Evolutionary conservation across 306 rosid species (phyloP).

Genomic region (Trifolium fragiferum): DNA sequence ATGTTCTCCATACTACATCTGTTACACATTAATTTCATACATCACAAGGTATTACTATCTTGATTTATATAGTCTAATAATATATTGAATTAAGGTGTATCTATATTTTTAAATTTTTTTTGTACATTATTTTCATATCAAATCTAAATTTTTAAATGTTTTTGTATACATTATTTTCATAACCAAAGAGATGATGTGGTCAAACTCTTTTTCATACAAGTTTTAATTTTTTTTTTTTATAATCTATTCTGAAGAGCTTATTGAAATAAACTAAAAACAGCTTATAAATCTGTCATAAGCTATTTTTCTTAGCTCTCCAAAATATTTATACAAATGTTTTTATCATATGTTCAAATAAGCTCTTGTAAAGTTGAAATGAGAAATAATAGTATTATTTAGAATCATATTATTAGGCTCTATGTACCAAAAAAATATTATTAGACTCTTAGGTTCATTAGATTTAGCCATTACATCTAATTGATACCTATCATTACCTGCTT

Average conservation of each 20-base stretch:
- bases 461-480: slow-evolving; percentile 10
- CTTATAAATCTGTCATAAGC: neutral
- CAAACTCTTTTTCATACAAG: too few relatives aligned
- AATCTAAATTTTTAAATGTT: too few relatives aligned
- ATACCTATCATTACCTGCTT: slow-evolving; percentile 58
- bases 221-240: too few relatives aligned
- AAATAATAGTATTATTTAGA: neutral
- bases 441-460: slow-evolving; percentile 1
- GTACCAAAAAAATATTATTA: neutral
- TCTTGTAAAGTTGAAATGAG: neutral
- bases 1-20: slow-evolving; percentile 80
- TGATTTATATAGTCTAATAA: neutral
- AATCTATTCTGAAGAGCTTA: neutral
- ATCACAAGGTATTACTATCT: neutral
- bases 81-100: too few relatives aligned
- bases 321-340: neutral
- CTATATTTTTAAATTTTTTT: too few relatives aligned
- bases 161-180: too few relatives aligned
- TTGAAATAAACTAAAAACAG: neutral
- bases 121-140: too few relatives aligned
- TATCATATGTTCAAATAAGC: neutral
- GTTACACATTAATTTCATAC: slow-evolving; percentile 36
- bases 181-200: neutral
- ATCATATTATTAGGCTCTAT: neutral
- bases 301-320: neutral